Evolutionary conservation across 352 stramenopile species (phyloP).

Genomic region (Phytopythium vexans): DNA sequence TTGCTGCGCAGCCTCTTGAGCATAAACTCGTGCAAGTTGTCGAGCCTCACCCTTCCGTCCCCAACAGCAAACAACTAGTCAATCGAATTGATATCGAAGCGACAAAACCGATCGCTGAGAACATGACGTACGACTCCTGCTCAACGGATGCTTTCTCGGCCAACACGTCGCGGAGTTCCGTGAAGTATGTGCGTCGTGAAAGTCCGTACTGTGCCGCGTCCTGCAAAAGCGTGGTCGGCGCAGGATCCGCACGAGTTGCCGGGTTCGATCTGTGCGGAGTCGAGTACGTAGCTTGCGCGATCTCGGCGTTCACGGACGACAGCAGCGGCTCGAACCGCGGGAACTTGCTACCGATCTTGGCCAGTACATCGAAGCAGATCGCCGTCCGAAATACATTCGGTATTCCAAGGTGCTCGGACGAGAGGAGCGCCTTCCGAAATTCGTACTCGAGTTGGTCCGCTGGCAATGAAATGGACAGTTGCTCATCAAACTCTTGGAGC

Average conservation of each 20-base stretch:
- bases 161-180: slow-evolving; percentile 42
- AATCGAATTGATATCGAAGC: neutral
- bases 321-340: slow-evolving; percentile 45
- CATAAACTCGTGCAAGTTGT: slow-evolving; percentile 52
- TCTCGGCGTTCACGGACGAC: slow-evolving; percentile 23
- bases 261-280: slow-evolving; percentile 4
- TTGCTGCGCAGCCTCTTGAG: slow-evolving; percentile 50
- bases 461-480: neutral
- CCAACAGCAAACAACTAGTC: neutral
- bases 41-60: slow-evolving; percentile 16
- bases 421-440: slow-evolving; percentile 41
- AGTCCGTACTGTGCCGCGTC: slow-evolving; percentile 21
- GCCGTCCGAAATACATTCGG: slow-evolving; percentile 59
- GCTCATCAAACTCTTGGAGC: neutral
- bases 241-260: too few relatives aligned
- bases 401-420: slow-evolving; percentile 46
- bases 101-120: neutral
- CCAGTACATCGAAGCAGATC: slow-evolving; percentile 52
- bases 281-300: slow-evolving; percentile 42
- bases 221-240: slow-evolving; percentile 3
- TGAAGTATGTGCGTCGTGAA: slow-evolving; percentile 46
- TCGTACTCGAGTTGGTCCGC: slow-evolving; percentile 41
- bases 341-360: slow-evolving; percentile 42
- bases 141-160: slow-evolving; percentile 34
- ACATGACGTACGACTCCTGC: slow-evolving; percentile 23